These are phyloP conservation scores for Wickerhamiella hasegawae DNA, from an alignment of 805 yeast species.

Conservation along the genomic window DNA sequence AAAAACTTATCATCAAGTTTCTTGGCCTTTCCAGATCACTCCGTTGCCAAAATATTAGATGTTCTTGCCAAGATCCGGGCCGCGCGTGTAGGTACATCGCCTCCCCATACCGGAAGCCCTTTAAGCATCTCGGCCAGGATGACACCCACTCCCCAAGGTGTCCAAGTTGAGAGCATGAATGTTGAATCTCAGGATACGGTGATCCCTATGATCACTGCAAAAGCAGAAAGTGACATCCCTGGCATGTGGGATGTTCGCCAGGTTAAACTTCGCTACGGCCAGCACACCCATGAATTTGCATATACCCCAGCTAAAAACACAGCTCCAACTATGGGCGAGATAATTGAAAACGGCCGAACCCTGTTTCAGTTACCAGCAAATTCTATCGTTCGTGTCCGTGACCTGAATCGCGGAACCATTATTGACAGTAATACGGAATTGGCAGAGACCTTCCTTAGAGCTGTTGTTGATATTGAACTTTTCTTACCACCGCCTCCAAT, in stretches of 20 bases:
- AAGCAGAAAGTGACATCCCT: too few species aligned
- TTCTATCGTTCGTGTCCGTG: slow-evolving; percentile 23
- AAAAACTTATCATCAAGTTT: too few species aligned
- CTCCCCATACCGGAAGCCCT: too few species aligned
- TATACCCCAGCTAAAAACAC: slow-evolving; percentile 51
- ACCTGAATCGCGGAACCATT: slow-evolving; percentile 18
- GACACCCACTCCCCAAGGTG: too few species aligned
- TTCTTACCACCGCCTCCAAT: slow-evolving; percentile 18
- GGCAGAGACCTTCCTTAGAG: slow-evolving; percentile 29
- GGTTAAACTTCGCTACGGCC: slow-evolving; percentile 20
- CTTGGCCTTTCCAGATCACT: too few species aligned
- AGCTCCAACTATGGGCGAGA: slow-evolving; percentile 64
- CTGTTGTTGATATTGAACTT: slow-evolving; percentile 28
- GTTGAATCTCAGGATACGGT: too few species aligned
- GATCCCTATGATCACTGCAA: too few species aligned
- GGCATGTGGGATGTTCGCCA: slow-evolving; percentile 5
- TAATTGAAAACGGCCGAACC: slow-evolving; percentile 59
- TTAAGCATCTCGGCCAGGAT: too few species aligned
- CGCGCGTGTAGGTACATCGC: too few species aligned
- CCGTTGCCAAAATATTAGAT: too few species aligned
- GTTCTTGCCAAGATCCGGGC: too few species aligned
- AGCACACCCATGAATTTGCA: slow-evolving; percentile 36
- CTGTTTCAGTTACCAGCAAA: slow-evolving; percentile 44
- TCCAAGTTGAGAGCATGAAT: too few species aligned
- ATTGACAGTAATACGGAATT: slow-evolving; percentile 32